Conservation (phyloP, 768 basidiomycete genomes). For the Suillus hirtellus region DNA sequence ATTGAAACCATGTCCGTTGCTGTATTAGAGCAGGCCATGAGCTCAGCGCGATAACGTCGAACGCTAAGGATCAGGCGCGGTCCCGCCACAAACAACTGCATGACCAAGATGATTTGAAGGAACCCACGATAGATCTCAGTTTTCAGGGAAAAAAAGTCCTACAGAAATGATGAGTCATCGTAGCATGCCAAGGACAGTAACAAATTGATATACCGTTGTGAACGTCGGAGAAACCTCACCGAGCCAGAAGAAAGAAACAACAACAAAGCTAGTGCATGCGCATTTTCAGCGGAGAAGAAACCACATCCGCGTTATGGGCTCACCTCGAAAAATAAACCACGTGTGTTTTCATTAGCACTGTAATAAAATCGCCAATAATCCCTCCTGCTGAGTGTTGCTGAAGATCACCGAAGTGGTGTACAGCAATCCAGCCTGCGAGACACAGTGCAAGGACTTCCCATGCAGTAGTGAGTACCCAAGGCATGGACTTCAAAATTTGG, state of each 20-base stretch:
- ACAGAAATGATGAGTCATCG: background rate
- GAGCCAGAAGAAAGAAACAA: background rate
- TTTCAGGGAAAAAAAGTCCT: background rate
- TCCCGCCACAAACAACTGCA: background rate
- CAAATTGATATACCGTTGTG: background rate
- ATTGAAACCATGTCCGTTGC: background rate
- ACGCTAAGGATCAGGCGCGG: background rate
- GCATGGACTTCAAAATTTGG: background rate
- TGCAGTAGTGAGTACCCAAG: background rate
- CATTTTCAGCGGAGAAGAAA: background rate
- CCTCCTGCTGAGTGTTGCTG: constrained; percentile 1
- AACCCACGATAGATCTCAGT: background rate
- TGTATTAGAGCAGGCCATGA: background rate
- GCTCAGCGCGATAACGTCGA: background rate
- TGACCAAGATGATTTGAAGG: background rate
- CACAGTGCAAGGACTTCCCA: background rate
- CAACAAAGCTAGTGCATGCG: background rate
- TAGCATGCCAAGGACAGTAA: background rate
- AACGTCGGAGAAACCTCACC: background rate
- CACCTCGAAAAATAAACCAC: background rate
- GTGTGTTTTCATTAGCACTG: background rate
- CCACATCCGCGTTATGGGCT: background rate
- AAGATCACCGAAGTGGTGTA: background rate
- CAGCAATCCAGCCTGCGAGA: background rate
- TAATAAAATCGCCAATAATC: background rate